A percentile compares a stretch with the other conserved stretches of the same genome.
Conservation (phyloP, 352 stramenopile genomes). For the Peronosclerospora sorghi region DNA sequence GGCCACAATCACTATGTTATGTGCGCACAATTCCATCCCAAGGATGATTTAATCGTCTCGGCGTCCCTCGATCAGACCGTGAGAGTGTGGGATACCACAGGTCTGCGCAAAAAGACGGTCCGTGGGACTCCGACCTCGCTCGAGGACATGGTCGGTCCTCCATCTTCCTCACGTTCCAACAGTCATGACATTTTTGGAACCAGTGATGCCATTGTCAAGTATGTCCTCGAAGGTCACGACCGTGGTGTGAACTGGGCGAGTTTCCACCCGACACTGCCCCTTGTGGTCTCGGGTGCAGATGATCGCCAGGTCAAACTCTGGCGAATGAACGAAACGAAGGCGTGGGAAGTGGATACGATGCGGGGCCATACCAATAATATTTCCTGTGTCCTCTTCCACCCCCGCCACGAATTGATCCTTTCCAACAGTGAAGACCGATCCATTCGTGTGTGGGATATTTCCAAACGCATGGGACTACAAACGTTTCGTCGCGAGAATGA, state of each 20-base stretch:
- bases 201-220: slow-evolving; percentile 99
- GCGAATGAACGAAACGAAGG: slow-evolving; percentile 99
- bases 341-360: slow-evolving; percentile 99
- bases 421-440: slow-evolving; percentile 98
- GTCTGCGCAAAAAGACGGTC: slow-evolving; percentile 97
- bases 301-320: slow-evolving; percentile 99
- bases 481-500: slow-evolving; percentile 98
- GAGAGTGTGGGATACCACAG: slow-evolving; percentile 99
- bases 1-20: slow-evolving; percentile 99
- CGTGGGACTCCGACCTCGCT: slow-evolving; percentile 76
- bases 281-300: slow-evolving; percentile 97
- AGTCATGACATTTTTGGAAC: slow-evolving; percentile 97
- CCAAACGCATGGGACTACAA: slow-evolving; percentile 97
- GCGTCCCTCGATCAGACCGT: slow-evolving; percentile 98
- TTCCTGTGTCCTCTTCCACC: slow-evolving; percentile 98
- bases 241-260: slow-evolving; percentile 99
- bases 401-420: slow-evolving; percentile 97
- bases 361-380: slow-evolving; percentile 99
- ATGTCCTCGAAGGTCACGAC: slow-evolving; percentile 99
- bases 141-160: slow-evolving; percentile 58
- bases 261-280: slow-evolving; percentile 97
- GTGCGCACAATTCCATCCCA: slow-evolving; percentile 99
- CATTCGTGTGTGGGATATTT: slow-evolving; percentile 99
- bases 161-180: slow-evolving; percentile 34
- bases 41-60: slow-evolving; percentile 98